A percentile compares a stretch with the other conserved stretches of the same genome.
These are phyloP conservation scores for Candida tibetensis DNA, from an alignment of 805 yeast species.

Conservation along the genomic window DNA sequence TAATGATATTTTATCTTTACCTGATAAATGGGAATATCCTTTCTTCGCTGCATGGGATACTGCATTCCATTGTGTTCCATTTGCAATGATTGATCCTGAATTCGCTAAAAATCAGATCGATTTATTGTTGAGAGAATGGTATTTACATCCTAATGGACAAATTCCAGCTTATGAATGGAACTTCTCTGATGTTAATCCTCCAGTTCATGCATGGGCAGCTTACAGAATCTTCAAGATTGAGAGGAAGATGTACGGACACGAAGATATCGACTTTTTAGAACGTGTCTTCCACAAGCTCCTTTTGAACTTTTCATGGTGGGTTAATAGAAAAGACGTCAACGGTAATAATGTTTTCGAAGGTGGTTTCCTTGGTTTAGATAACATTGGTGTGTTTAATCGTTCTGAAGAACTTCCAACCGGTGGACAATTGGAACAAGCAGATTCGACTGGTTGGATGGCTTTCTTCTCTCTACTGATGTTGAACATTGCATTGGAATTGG, in stretches of 20 bases:
- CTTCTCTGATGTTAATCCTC: slow-evolving; percentile 93
- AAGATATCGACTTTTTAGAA: slow-evolving; percentile 80
- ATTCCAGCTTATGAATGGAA: slow-evolving; percentile 97
- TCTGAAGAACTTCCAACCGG: slow-evolving; percentile 94
- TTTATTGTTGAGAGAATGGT: slow-evolving; percentile 88
- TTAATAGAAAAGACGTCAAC: slow-evolving; percentile 79
- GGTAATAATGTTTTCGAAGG: slow-evolving; percentile 93
- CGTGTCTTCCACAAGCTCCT: slow-evolving; percentile 89
- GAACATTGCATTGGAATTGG: slow-evolving; percentile 86
- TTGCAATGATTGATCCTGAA: slow-evolving; percentile 90
- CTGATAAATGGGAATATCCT: slow-evolving; percentile 96
- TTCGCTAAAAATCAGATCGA: slow-evolving; percentile 89
- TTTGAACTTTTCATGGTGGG: slow-evolving; percentile 97
- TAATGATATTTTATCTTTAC: slow-evolving; percentile 83
- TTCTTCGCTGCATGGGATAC: slow-evolving; percentile 97
- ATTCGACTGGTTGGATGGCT: slow-evolving; percentile 98
- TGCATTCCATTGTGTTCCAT: slow-evolving; percentile 90
- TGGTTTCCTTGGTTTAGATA: slow-evolving; percentile 89
- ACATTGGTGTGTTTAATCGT: slow-evolving; percentile 88
- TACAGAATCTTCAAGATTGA: slow-evolving; percentile 86
- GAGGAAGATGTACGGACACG: slow-evolving; percentile 76
- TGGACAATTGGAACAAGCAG: slow-evolving; percentile 87
- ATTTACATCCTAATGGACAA: slow-evolving; percentile 98
- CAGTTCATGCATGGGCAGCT: slow-evolving; percentile 96
- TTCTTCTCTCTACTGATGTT: slow-evolving; percentile 87